Evolutionary conservation across 2,329 filamentous ascomycete species (phyloP), one percentile per base, ranked within the genome.

Genomic region (Pyricularia grisea): DNA sequence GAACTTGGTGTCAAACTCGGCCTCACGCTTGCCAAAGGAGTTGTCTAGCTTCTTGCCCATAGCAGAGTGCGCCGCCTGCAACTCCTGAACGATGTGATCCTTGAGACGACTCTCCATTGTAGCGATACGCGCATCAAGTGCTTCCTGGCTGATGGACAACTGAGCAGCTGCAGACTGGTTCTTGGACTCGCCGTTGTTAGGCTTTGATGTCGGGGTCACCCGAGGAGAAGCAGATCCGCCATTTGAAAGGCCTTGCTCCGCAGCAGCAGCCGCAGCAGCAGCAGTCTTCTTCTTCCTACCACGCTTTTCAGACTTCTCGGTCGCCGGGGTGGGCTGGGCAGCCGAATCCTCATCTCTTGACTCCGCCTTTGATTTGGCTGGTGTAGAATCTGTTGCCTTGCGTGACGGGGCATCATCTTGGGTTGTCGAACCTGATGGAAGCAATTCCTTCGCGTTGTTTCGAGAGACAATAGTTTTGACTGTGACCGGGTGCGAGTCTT

Each of bases 211-310:
- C 67, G 70, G 73, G n/a, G 73, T 77, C 25, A 75, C 75, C 36
- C 77, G 80, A 70, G 79, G 73, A 50, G 76, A 74, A 67, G 75
- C 77, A 42, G 75, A 73, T 67, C 76, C 75, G 33, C 81, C 80
- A 71, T 84, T 84, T 36, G 81, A 76, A 72, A 75, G 69, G 72
- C 74, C 69, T 75, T 79, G 68, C 71, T 89, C 87, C 2, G 79
- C 80, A 4, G 83, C 83, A 9, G 80, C 76, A 2, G 79, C 77
- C 0, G 77, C 75, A 0, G 79, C 77, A 31, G 79, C 77, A 6
- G 78, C 77, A 69, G 81, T 82, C 70, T 84, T 86, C 83, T 93
- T 94, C 83, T 92, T 92, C 81, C 90, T 91, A 58, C 84, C 79
- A 42, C 80, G 76, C 75, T 85, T 85, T 74, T 92, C 90, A 0